phyloP scores from a whole-genome alignment of 1,284 basidiomycete genomes.

The Termitomyces sp. region DNA sequence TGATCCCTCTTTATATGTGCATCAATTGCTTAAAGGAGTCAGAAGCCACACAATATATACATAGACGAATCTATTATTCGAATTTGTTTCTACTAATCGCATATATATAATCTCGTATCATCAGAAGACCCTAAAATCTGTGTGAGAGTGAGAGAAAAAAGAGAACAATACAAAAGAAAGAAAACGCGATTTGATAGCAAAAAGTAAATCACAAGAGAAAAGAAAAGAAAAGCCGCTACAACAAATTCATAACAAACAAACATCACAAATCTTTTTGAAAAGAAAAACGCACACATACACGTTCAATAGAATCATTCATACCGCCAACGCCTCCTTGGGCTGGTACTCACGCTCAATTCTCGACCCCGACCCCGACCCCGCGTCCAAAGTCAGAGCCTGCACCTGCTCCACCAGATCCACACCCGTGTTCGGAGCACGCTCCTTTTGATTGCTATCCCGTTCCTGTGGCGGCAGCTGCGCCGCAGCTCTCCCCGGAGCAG shows the following conservation, averaged over 20 bases:
- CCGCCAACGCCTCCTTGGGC: slow-evolving; percentile 1
- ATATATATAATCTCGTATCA: background rate
- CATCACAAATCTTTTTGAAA: background rate
- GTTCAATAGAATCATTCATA: slow-evolving; percentile 2
- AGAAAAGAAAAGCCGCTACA: slow-evolving; percentile 7
- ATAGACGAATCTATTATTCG: slow-evolving; percentile 5
- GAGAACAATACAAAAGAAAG: slow-evolving; percentile 8
- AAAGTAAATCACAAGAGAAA: slow-evolving; percentile 16
- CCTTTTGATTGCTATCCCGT: slow-evolving; percentile 19
- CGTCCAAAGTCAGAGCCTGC: slow-evolving; percentile 30
- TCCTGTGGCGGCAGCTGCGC: slow-evolving; percentile 14
- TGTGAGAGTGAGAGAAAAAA: background rate
- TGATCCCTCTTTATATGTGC: too few relatives aligned
- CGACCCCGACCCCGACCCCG: slow-evolving; percentile 15
- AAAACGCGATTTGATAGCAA: slow-evolving; percentile 15
- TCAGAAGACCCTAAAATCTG: background rate
- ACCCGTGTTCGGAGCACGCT: slow-evolving; percentile 3
- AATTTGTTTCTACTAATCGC: slow-evolving; percentile 8
- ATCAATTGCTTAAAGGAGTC: background rate
- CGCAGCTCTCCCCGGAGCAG: slow-evolving; percentile 14
- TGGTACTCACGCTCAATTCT: slow-evolving; percentile 11
- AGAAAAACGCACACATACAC: too few relatives aligned
- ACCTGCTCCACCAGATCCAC: slow-evolving; percentile 34
- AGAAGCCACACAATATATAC: background rate
- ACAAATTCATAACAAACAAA: background rate